These are phyloP conservation scores for Beauveria australis DNA, from an alignment of 2,329 filamentous ascomycete genomes.

Conservation along the genomic window DNA sequence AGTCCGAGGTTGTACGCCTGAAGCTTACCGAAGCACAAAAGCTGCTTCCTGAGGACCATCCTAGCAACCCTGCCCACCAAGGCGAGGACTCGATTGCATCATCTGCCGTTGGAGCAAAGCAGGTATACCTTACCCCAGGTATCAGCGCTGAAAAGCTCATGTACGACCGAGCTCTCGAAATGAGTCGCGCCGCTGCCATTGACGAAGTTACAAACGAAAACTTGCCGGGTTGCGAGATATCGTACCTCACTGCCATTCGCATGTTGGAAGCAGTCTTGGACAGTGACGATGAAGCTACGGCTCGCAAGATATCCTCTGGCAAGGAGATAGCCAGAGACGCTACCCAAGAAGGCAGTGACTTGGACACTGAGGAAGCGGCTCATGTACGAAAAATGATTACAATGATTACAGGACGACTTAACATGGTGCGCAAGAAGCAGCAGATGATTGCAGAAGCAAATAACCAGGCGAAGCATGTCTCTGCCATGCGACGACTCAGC, in stretches of 20 bases:
- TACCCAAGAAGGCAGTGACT: slow-evolving; percentile 12
- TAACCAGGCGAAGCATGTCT: slow-evolving; percentile 35
- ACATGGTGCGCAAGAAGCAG: slow-evolving; percentile 51
- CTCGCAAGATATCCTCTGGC: slow-evolving; percentile 25
- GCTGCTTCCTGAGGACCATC: slow-evolving; percentile 74
- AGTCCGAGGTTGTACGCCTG: slow-evolving; percentile 86
- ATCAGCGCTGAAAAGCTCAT: slow-evolving; percentile 94
- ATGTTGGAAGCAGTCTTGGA: slow-evolving; percentile 95
- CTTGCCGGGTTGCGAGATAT: slow-evolving; percentile 77
- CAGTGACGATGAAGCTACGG: slow-evolving; percentile 55
- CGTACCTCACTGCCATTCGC: slow-evolving; percentile 84
- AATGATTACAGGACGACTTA: slow-evolving; percentile 52
- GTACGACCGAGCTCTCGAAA: slow-evolving; percentile 95
- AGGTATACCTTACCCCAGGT: slow-evolving; percentile 76
- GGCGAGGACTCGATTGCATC: slow-evolving; percentile 48
- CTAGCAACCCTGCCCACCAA: slow-evolving; percentile 76
- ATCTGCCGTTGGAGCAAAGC: slow-evolving; percentile 57
- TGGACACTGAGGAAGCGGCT: slow-evolving; percentile 56
- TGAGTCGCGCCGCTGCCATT: slow-evolving; percentile 90
- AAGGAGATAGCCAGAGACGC: slow-evolving; percentile 35
- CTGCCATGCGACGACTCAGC: slow-evolving; percentile 40
- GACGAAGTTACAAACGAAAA: slow-evolving; percentile 93
- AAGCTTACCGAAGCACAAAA: slow-evolving; percentile 82
- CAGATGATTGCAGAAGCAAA: slow-evolving; percentile 52
- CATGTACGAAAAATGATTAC: slow-evolving; percentile 62